These are phyloP conservation scores for Tolypocladium capitatum DNA, from an alignment of 2,329 filamentous ascomycete genomes.

Conservation along the genomic window DNA sequence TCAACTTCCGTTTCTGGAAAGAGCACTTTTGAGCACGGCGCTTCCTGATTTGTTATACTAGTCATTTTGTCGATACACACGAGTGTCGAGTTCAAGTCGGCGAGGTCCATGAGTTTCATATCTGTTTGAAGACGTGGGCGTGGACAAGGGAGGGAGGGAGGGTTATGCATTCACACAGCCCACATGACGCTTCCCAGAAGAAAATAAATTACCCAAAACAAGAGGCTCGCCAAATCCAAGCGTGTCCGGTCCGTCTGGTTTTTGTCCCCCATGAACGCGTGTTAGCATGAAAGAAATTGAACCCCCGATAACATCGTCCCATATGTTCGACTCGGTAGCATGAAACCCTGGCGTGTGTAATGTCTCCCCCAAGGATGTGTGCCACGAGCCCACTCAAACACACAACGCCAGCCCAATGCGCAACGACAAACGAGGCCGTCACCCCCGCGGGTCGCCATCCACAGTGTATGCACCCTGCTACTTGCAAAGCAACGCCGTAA, in stretches of 20 bases:
- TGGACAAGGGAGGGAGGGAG: neutral
- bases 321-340: neutral
- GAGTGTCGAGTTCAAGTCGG: neutral
- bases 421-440: neutral
- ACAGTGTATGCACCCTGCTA: neutral
- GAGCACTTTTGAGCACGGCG: conserved; percentile 55
- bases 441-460: neutral
- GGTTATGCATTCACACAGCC: neutral
- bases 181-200: neutral
- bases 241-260: neutral
- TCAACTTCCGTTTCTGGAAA: conserved; percentile 97
- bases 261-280: neutral
- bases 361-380: too few species aligned
- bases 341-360: neutral
- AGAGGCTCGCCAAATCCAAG: neutral
- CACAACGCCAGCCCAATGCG: neutral
- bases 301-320: neutral
- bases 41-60: too few species aligned
- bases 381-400: too few species aligned
- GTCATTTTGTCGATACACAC: neutral
- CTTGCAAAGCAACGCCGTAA: neutral
- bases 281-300: neutral
- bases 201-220: neutral
- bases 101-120: neutral
- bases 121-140: too few species aligned